Evolutionary conservation across 192 early-diverging fungal species (phyloP), one percentile per base, ranked within the genome.

Genomic region (Coemansia sp.): DNA sequence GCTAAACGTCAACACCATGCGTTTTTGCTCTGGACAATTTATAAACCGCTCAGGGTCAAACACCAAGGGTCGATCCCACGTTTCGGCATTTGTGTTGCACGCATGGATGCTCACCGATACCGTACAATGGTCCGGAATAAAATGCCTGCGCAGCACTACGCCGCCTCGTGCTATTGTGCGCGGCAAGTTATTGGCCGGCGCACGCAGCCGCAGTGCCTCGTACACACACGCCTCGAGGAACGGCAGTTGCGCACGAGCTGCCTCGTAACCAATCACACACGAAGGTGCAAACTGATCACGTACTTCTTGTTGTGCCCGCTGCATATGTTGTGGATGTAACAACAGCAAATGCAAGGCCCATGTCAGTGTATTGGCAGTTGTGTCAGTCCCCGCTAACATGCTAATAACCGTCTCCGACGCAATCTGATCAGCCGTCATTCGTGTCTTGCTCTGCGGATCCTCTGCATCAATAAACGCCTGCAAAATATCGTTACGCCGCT

Each of bases 381-480:
- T 81, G 32, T 81, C 78, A 0, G 78, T 54, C 14, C 78, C 78
- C 5, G 69, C 78, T 15, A 81, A 24, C 56, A 81, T 41, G 19
- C 43, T 65, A 11, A 69, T 48, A 3, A 75, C 74, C 3, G 65
- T 75, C 39, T 81, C 78, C 0, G 78, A 37, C n/a, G 70, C 41
- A 2, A 81, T 66, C 47, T 81, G 72, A 19, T 37, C 37, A 9
- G 62, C 5, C 3, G 72, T 75, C 78, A 81, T 75, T 1, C 38
- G 57, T 37, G 68, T 52, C 17, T 62, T 50, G 3, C 69, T 66
- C 15, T 72, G 63, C 4, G 65, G 65, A 48, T 81, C 78, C 60
- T 75, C 63, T 0, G 73, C 72, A 45, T 81, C 78, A 48, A 81
- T 68, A 22, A 75, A 75, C 2, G 73, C 50, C 56, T 81, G 78